Base-by-base conservation (phyloP, 1,284 basidiomycete genomes). In the Boletus mariae region DNA sequence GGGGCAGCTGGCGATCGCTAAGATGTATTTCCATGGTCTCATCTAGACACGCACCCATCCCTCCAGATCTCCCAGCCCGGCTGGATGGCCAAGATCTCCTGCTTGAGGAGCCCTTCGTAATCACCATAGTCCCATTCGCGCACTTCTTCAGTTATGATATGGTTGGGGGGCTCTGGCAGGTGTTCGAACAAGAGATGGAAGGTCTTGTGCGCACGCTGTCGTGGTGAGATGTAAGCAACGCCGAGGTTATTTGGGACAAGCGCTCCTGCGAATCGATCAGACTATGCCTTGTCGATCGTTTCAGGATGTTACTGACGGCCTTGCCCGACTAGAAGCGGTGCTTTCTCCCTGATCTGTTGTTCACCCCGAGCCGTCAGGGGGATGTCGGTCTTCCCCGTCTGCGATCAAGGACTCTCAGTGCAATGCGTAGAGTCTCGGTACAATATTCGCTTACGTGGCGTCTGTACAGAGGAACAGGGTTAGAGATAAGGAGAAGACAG, bases 61-160 rank as follows among this genome's bases (percentile, higher is more conserved):
- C 70, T 76, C 90, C 91, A 96, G 62, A 95, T 93, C 28, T 69
- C 67, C 92, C 92, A 96, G 29, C 69, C 75, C 0, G 87, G 80
- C 55, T 84, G 80, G 43, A 71, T 76, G 51, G 79, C 76, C 56
- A 84, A 75, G 61, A 96, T 96, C 62, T 95, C 89, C 28, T 80
- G 72, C 15, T 86, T 78, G 41, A 81, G 67, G 42, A 93, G 79
- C 11, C 94, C 94, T 68, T 97, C 94, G 64, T 92, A 96, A 10
- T 90, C 82, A 26, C 94, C 92, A 67, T 95, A 95, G 63, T 94
- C 88, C 92, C 93, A 95, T 70, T 95, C 90, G 46, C 82, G 75
- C 42, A 81, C 81, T 26, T 83, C 77, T 59, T 91, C 88, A 0
- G 85, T 84, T 43, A 84, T 67, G 26, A 77, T 66, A 61, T 85